phyloP scores from a whole-genome alignment of 495 filamentous ascomycete species.

The Aspergillus egyptiacus region DNA sequence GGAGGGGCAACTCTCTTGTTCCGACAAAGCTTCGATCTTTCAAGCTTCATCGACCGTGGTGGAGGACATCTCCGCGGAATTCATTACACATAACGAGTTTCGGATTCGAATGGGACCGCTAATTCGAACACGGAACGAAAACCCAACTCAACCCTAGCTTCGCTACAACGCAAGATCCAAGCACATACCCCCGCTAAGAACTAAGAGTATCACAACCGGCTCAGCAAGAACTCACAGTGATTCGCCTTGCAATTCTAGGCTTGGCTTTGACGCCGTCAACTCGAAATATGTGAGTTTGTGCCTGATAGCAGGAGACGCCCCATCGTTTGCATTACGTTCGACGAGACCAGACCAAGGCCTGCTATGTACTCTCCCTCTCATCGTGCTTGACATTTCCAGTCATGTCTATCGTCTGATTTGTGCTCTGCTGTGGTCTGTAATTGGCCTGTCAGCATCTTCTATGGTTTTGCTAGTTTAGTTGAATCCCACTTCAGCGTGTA shows the following conservation, averaged over 20 bases:
- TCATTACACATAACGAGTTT: no score
- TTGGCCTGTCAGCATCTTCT: background rate
- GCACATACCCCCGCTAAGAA: slow-evolving; percentile 1
- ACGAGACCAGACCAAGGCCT: background rate
- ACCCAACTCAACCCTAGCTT: no score
- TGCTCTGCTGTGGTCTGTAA: background rate
- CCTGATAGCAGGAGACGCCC: background rate
- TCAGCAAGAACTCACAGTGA: slow-evolving; percentile 25
- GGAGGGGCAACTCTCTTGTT: no score
- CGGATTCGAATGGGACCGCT: no score
- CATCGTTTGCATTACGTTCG: background rate
- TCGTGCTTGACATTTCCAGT: background rate
- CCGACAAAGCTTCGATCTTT: no score
- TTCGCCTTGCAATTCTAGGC: slow-evolving; percentile 23
- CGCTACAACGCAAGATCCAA: slow-evolving; percentile 10
- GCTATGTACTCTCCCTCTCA: no score
- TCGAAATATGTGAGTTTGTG: slow-evolving; percentile 31
- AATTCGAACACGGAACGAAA: no score
- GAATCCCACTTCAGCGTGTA: background rate
- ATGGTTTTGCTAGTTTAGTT: background rate
- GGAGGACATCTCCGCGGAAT: no score
- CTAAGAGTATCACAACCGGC: no score
- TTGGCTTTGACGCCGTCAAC: slow-evolving; percentile 28
- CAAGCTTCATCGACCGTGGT: no score
- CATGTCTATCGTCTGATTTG: background rate